Conservation (phyloP, 495 filamentous ascomycete species). For the Penicillium atrosanguineum region DNA sequence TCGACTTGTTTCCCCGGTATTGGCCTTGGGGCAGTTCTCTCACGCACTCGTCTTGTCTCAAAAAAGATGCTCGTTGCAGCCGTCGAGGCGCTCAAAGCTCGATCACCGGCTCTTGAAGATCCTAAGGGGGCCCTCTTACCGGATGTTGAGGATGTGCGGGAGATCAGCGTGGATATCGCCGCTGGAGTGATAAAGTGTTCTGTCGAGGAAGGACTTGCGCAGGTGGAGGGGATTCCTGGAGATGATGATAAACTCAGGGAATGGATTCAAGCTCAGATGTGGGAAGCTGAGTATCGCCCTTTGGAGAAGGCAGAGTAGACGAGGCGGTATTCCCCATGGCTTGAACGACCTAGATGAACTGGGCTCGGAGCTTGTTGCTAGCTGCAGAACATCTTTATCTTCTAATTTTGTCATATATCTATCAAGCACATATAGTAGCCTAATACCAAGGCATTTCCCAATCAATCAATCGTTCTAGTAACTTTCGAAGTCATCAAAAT, state of each 20-base stretch:
- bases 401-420: not conserved
- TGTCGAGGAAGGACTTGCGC: slow-evolving; percentile 64
- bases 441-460: too few relatives aligned
- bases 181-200: slow-evolving; percentile 73
- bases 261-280: slow-evolving; percentile 91
- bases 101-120: slow-evolving; percentile 65
- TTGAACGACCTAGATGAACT: not conserved
- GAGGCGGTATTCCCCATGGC: not conserved
- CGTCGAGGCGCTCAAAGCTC: slow-evolving; percentile 65
- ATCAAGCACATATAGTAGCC: too few relatives aligned
- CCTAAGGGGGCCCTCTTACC: slow-evolving; percentile 62
- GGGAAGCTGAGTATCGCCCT: slow-evolving; percentile 72
- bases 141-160: slow-evolving; percentile 71
- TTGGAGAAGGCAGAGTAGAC: slow-evolving; percentile 32
- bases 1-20: slow-evolving; percentile 85
- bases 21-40: slow-evolving; percentile 74
- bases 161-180: slow-evolving; percentile 75
- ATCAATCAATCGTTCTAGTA: not conserved
- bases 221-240: slow-evolving; percentile 40
- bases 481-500: too few relatives aligned
- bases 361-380: not conserved
- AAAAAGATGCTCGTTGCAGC: slow-evolving; percentile 84
- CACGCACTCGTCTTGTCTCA: slow-evolving; percentile 57
- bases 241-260: slow-evolving; percentile 60
- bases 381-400: too few relatives aligned